Base-by-base conservation (phyloP, 2,329 filamentous ascomycete species). In the Metarhizium robertsii region DNA sequence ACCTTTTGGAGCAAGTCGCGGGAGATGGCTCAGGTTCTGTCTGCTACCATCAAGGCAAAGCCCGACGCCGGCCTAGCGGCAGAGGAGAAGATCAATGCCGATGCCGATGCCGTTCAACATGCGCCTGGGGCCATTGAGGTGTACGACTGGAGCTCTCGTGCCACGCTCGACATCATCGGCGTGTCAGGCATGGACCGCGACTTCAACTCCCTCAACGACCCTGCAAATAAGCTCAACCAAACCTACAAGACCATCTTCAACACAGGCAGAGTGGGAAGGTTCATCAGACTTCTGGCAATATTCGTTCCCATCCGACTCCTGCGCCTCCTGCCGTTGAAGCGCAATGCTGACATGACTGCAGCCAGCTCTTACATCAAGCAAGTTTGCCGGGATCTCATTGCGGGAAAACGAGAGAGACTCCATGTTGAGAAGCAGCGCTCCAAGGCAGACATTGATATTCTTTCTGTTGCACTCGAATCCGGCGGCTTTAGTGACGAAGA, bases 401-500 rank as follows among this genome's bases (percentile, higher is more conserved):
- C 20, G 5, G n/a, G n/a, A 30, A 50, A 50, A 20, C 48, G 48
- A 7, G 48, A n/a, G 5, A n/a, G 32, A 18, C 45, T 48, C 13
- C 6, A 16, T 3, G 13, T 20, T 20, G 7, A 30, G 10, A 30
- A 48, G 25, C 11, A 30, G 8, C 16, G 20, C 7, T 48, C 45
- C 45, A 30, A 30, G 45, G 25, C 45, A 11, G 83, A 84, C 49
- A 69, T 81, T 7, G 90, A 95, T 67, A 94, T 95, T 57, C 75
- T 95, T 38, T 90, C 86, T 1, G 86, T 92, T 0, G 90, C 90
- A 16, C 75, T 95, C 51, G 80, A 85, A 65, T 90, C 84, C 42
- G 88, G 87, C 50, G 83, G 77, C 4, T 94, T 95, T 70, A 79
- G 73, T 8, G 88, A 94, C 58, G 86, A 90, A 51, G 84, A 90